These are phyloP conservation scores for Saprolegnia parasitica DNA, from an alignment of 352 stramenopile genomes.

Conservation along the genomic window DNA sequence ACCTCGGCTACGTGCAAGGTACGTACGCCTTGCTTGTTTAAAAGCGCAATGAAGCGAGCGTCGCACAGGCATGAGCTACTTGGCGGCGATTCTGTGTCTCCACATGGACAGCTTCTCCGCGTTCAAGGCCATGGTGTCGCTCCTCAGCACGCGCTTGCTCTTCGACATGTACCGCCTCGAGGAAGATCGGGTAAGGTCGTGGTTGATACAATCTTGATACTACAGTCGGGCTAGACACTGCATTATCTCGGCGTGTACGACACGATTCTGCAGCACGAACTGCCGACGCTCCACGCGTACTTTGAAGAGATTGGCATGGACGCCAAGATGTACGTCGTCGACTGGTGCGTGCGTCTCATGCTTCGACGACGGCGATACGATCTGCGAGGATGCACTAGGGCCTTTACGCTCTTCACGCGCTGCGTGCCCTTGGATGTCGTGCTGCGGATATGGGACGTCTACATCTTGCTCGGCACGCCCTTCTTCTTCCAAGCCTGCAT, in stretches of 20 bases:
- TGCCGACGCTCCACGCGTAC: constrained; percentile 53
- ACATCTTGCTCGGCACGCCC: constrained; percentile 65
- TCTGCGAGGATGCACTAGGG: constrained; percentile 36
- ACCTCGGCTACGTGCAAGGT: constrained; percentile 79
- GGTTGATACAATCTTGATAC: background rate
- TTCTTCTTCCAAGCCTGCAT: constrained; percentile 87
- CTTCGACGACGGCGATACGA: too few species aligned
- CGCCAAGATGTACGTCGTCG: constrained; percentile 81
- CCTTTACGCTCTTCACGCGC: constrained; percentile 72
- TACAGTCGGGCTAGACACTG: constrained; percentile 54
- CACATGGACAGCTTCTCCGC: constrained; percentile 86
- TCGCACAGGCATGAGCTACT: constrained; percentile 66
- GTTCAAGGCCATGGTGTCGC: constrained; percentile 74
- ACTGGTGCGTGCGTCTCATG: constrained; percentile 48
- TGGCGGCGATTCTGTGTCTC: constrained; percentile 77
- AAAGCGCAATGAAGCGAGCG: background rate
- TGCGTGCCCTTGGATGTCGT: constrained; percentile 67
- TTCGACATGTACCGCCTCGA: constrained; percentile 87
- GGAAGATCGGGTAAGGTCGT: constrained; percentile 52
- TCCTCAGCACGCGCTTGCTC: constrained; percentile 80
- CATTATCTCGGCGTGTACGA: constrained; percentile 79
- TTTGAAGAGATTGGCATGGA: constrained; percentile 74
- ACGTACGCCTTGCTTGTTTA: background rate
- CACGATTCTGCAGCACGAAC: constrained; percentile 71
- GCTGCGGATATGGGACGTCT: constrained; percentile 79